These are phyloP conservation scores for Cryptosporidium andersoni DNA, from an alignment of 169 alveolate genomes.

Conservation along the genomic window DNA sequence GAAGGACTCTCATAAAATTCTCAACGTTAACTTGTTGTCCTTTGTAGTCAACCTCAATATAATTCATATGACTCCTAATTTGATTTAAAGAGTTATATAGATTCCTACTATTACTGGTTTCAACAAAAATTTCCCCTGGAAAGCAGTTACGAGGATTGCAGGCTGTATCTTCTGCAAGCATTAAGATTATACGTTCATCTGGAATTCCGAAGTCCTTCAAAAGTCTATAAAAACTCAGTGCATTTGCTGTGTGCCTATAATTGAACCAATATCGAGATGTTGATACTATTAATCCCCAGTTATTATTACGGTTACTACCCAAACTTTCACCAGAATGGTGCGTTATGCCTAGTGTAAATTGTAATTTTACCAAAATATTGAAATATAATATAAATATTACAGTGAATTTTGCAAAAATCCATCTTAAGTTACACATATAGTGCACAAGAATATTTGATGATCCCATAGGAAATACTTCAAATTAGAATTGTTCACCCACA, in stretches of 20 bases:
- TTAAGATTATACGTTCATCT: conserved; percentile 85
- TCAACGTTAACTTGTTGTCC: conserved; percentile 79
- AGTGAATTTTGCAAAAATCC: too few species aligned
- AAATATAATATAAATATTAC: too few species aligned
- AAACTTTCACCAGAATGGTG: too few species aligned
- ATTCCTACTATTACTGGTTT: conserved; percentile 64
- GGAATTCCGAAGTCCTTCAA: conserved; percentile 84
- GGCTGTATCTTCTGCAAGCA: conserved; percentile 84
- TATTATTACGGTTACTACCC: conserved; percentile 1
- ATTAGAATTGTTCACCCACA: too few species aligned
- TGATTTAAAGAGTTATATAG: conserved; percentile 38
- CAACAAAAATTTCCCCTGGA: conserved; percentile 80
- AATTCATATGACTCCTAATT: conserved; percentile 74
- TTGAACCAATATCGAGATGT: conserved; percentile 88
- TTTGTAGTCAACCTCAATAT: conserved; percentile 76
- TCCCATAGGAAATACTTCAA: too few species aligned
- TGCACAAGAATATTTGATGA: too few species aligned
- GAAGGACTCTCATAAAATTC: conserved; percentile 76
- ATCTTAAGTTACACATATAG: too few species aligned
- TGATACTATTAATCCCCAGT: conserved; percentile 84
- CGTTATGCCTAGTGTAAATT: too few species aligned
- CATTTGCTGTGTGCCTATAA: conserved; percentile 88
- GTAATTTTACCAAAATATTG: too few species aligned
- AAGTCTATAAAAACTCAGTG: conserved; percentile 83
- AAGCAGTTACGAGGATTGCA: conserved; percentile 84